These are phyloP conservation scores for Talaromyces amestolkiae DNA, from an alignment of 2,329 filamentous ascomycete genomes.

Conservation along the genomic window DNA sequence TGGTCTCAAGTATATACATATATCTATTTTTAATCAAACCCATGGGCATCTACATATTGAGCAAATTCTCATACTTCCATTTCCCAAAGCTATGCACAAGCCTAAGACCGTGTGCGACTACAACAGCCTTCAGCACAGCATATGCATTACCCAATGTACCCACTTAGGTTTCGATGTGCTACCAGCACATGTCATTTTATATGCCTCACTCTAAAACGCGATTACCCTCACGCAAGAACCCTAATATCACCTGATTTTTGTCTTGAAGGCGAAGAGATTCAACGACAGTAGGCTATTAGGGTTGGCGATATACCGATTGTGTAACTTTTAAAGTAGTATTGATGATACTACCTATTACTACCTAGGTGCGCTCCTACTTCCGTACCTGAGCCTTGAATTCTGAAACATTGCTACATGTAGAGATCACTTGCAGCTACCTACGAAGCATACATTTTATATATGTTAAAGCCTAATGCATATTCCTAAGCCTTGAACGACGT, in stretches of 20 bases:
- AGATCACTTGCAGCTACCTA: too few relatives aligned
- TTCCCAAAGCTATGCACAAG: not conserved
- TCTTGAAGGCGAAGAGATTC: too few relatives aligned
- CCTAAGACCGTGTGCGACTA: not conserved
- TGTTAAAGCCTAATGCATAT: too few relatives aligned
- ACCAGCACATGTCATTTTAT: not conserved
- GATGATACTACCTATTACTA: not conserved
- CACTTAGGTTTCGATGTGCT: not conserved
- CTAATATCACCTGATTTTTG: too few relatives aligned
- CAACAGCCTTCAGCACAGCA: not conserved
- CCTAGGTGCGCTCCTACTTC: not conserved
- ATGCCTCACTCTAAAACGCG: not conserved
- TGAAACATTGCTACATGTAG: too few relatives aligned
- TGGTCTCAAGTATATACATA: not conserved
- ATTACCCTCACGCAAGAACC: too few relatives aligned
- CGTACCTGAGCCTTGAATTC: not conserved
- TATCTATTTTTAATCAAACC: too few relatives aligned
- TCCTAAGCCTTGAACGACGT: too few relatives aligned
- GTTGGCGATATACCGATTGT: not conserved
- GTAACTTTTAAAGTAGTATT: not conserved
- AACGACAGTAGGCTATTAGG: not conserved
- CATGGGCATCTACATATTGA: too few relatives aligned
- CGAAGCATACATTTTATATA: too few relatives aligned
- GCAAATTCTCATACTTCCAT: not conserved
- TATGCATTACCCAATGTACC: not conserved